A percentile compares a stretch with the other conserved stretches of the same genome.
These are phyloP conservation scores for Lathyrus oleraceus DNA, from an alignment of 306 rosid genomes.

Conservation along the genomic window DNA sequence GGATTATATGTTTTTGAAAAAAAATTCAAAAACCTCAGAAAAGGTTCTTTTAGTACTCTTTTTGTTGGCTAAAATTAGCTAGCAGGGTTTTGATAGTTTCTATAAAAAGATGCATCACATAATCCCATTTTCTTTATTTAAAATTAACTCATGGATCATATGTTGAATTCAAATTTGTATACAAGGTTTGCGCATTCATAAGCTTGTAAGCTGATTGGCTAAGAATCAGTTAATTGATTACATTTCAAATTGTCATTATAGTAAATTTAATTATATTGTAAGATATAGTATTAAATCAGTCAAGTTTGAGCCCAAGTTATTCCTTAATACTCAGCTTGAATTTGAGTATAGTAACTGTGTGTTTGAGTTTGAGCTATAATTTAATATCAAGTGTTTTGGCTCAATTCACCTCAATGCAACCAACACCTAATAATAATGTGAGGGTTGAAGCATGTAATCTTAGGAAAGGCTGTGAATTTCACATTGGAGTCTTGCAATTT, in stretches of 20 bases:
- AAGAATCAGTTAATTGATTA: neutral
- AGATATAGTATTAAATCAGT: neutral
- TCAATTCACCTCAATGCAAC: constrained; percentile 5
- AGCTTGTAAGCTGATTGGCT: constrained; percentile 2
- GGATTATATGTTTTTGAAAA: neutral
- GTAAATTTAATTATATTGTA: neutral
- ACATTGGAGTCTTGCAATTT: constrained; percentile 22
- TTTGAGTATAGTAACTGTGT: constrained; percentile 7
- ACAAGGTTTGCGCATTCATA: neutral
- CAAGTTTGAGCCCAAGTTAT: neutral
- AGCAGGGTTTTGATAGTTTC: neutral
- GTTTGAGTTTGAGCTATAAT: constrained; percentile 22
- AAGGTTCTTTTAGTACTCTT: neutral
- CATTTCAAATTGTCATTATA: neutral
- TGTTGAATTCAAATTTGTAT: constrained; percentile 14
- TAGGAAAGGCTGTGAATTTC: constrained; percentile 17
- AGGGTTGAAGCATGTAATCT: constrained; percentile 28
- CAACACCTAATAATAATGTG: neutral
- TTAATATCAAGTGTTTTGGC: neutral
- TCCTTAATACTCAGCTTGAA: constrained; percentile 14
- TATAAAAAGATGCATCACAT: neutral
- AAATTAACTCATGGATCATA: neutral
- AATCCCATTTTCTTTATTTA: neutral
- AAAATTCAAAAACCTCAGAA: neutral
- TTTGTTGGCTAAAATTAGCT: neutral